Evolutionary conservation across 495 filamentous ascomycete genomes (phyloP).

Genomic region (Penicillium macrosclerotiorum): DNA sequence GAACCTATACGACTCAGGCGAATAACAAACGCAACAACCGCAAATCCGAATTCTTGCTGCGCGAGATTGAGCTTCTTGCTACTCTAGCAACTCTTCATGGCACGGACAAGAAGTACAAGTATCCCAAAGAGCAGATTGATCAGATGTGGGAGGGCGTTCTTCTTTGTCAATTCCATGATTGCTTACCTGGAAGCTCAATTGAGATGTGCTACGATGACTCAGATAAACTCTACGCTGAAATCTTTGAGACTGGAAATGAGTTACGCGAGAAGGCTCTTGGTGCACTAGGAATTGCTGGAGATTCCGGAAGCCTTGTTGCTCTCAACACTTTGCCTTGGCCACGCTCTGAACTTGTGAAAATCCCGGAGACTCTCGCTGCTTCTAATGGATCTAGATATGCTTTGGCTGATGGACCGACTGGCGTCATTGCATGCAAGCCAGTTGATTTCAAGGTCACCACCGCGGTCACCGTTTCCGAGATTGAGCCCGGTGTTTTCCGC

Average conservation of each 20-base stretch:
- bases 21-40: constrained; percentile 97
- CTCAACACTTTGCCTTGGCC: constrained; percentile 85
- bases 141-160: constrained; percentile 87
- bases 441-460: constrained; percentile 44
- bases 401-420: constrained; percentile 42
- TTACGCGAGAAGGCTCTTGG: constrained; percentile 67
- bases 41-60: constrained; percentile 76
- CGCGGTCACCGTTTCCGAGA: constrained; percentile 62
- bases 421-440: constrained; percentile 48
- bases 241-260: constrained; percentile 74
- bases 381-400: constrained; percentile 42
- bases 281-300: constrained; percentile 58
- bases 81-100: constrained; percentile 75
- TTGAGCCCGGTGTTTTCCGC: constrained; percentile 67
- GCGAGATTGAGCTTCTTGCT: constrained; percentile 85
- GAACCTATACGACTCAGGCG: constrained; percentile 94
- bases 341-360: constrained; percentile 66
- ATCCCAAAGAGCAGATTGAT: constrained; percentile 89
- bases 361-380: constrained; percentile 41
- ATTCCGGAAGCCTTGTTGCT: constrained; percentile 42
- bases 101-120: constrained; percentile 61
- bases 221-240: constrained; percentile 75
- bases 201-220: constrained; percentile 97
- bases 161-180: constrained; percentile 96
- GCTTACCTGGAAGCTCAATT: constrained; percentile 90